A percentile compares a stretch with the other conserved stretches of the same genome.
phyloP scores from a whole-genome alignment of 2,329 filamentous ascomycete genomes.

The Phaeosphaeria sp. region DNA sequence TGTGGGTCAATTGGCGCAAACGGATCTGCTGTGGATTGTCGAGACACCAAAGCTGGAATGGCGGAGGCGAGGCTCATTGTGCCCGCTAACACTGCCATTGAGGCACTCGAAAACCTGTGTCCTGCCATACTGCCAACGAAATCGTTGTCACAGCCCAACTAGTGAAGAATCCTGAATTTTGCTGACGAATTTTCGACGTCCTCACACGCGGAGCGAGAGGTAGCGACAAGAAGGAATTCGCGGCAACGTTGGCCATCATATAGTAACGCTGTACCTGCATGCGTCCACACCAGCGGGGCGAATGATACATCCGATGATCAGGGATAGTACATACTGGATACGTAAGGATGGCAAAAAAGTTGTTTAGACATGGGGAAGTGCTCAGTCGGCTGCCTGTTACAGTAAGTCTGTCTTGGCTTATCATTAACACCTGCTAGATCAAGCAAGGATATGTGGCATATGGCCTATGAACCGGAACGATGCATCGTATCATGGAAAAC shows the following conservation, averaged over 20 bases:
- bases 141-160: background rate
- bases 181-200: background rate
- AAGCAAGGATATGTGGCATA: slow-evolving; percentile 1
- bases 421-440: slow-evolving; percentile 10
- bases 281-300: background rate
- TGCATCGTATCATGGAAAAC: background rate
- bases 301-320: background rate
- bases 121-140: background rate
- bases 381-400: slow-evolving; percentile 1
- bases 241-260: background rate
- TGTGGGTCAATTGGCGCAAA: slow-evolving; percentile 61
- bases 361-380: background rate
- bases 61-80: slow-evolving; percentile 20
- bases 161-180: background rate
- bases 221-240: background rate
- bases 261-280: slow-evolving; percentile 2
- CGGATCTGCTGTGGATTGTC: slow-evolving; percentile 43
- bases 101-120: background rate
- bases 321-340: background rate
- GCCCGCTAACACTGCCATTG: slow-evolving; percentile 12
- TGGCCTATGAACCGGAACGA: background rate
- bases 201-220: background rate
- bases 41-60: slow-evolving; percentile 22
- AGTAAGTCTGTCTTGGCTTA: slow-evolving; percentile 11
- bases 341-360: slow-evolving; percentile 7